Evolutionary conservation across 2,329 filamentous ascomycete genomes (phyloP).

Genomic region (Alternaria longipes): DNA sequence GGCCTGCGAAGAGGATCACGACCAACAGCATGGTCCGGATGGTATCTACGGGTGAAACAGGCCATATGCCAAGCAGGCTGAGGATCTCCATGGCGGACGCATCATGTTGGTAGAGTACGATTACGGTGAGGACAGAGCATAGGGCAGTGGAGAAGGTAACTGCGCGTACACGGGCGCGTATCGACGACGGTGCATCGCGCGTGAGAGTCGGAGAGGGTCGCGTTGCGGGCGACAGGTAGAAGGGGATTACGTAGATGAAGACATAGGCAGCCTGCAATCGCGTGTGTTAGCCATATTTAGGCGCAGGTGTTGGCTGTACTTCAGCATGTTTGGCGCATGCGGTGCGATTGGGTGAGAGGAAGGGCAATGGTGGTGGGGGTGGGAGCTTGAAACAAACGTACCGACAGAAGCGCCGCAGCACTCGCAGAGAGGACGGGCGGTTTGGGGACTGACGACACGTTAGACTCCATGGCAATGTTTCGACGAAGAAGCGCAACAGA

Average conservation of each 20-base stretch:
- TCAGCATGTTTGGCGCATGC: constrained; percentile 19
- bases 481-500: constrained; percentile 22
- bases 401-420: constrained; percentile 50
- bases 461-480: constrained; percentile 36
- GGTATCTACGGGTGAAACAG: constrained; percentile 72
- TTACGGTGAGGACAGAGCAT: constrained; percentile 72
- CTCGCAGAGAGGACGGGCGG: constrained; percentile 48
- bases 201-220: constrained; percentile 81
- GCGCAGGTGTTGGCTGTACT: constrained; percentile 1
- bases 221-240: constrained; percentile 83
- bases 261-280: constrained; percentile 75
- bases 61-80: constrained; percentile 83
- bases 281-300: constrained; percentile 30
- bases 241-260: constrained; percentile 87
- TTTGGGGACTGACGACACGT: constrained; percentile 47
- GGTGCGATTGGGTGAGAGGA: constrained; percentile 37
- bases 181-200: constrained; percentile 88
- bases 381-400: constrained; percentile 43
- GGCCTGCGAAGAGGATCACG: constrained; percentile 80
- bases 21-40: constrained; percentile 74
- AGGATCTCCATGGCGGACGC: constrained; percentile 64
- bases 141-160: constrained; percentile 78
- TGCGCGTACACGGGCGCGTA: constrained; percentile 82
- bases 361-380: constrained; percentile 31
- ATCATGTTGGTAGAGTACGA: constrained; percentile 68